These are phyloP conservation scores for Teunomyces aglyptinius DNA, from an alignment of 805 yeast species.

Conservation along the genomic window DNA sequence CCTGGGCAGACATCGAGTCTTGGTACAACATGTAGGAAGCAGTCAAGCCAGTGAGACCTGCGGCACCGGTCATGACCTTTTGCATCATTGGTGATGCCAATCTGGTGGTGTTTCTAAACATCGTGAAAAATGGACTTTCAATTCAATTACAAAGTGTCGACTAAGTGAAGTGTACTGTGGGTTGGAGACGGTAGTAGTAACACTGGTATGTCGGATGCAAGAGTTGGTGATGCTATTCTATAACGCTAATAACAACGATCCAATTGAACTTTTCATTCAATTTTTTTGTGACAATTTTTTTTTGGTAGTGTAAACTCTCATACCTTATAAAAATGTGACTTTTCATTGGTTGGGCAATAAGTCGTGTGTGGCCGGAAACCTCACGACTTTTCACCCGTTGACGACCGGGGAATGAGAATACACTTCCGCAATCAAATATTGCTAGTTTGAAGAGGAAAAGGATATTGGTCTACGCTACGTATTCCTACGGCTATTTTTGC, in stretches of 20 bases:
- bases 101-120: conserved; percentile 3
- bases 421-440: too few relatives aligned
- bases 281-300: conserved; percentile 4
- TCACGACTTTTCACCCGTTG: too few relatives aligned
- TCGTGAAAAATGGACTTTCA: not conserved
- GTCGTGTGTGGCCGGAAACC: not conserved
- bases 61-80: conserved; percentile 59
- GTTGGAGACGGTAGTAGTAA: not conserved
- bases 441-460: too few relatives aligned
- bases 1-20: conserved; percentile 83
- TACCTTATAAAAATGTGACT: conserved; percentile 4
- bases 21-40: conserved; percentile 81
- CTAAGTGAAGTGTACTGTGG: not conserved
- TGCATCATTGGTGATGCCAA: conserved; percentile 24
- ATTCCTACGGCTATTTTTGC: too few relatives aligned
- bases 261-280: conserved; percentile 5
- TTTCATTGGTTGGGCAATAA: conserved; percentile 1
- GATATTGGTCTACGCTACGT: too few relatives aligned
- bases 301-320: conserved; percentile 3
- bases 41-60: conserved; percentile 72
- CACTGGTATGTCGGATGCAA: conserved; percentile 1
- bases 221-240: conserved; percentile 4
- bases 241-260: conserved; percentile 5
- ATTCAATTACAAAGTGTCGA: conserved; percentile 1
- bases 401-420: too few relatives aligned